phyloP scores from a whole-genome alignment of 176 grass and related monocot species.

The Carex parvula region DNA sequence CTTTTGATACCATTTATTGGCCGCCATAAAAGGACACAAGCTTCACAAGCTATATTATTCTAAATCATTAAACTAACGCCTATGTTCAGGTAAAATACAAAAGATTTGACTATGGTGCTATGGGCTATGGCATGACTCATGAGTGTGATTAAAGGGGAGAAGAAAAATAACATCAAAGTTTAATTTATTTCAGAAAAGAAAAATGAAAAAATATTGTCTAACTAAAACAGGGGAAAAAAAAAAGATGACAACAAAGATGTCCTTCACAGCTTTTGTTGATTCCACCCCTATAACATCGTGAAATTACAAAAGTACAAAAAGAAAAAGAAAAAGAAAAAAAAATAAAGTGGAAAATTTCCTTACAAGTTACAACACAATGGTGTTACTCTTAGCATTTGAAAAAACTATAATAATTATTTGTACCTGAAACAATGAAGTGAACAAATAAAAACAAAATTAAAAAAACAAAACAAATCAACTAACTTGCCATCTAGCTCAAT shows the following conservation, averaged over 20 bases:
- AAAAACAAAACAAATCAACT: constrained; percentile 49
- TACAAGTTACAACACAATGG: constrained; percentile 28
- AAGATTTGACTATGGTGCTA: background rate
- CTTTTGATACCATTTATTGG: background rate
- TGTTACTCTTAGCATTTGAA: constrained; percentile 16
- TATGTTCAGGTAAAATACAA: background rate
- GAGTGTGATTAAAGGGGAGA: background rate
- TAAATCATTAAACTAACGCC: background rate
- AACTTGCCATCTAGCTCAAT: constrained; percentile 27
- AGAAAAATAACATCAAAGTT: background rate
- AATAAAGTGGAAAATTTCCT: background rate
- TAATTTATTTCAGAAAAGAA: background rate
- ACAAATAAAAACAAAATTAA: constrained; percentile 26
- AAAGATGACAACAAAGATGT: constrained; percentile 1
- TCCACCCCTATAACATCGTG: constrained; percentile 40
- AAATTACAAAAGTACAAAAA: constrained; percentile 13
- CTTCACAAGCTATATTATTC: background rate
- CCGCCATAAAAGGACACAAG: background rate
- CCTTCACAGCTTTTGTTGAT: constrained; percentile 39
- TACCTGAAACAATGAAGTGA: constrained; percentile 27
- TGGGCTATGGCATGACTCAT: background rate
- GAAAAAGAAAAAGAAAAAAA: background rate
- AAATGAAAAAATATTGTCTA: background rate
- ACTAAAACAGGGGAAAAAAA: background rate
- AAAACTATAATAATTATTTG: constrained; percentile 17